Evolutionary conservation across 2,329 filamentous ascomycete genomes (phyloP), one percentile per base, ranked within the genome.

Genomic region (Orbilia javanica): DNA sequence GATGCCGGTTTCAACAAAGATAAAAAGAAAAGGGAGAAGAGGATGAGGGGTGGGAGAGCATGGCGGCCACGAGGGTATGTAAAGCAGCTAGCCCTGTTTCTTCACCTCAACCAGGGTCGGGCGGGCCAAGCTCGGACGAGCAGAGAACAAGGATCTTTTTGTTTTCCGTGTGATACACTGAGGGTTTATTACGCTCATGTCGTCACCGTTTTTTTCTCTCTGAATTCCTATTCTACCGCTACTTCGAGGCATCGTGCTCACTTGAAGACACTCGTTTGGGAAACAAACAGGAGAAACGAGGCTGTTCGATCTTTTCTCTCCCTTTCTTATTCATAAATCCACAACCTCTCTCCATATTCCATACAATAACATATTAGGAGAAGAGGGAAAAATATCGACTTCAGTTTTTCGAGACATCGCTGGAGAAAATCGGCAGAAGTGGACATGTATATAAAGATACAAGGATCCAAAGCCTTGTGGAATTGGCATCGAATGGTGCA

Each of bases 211-310:
- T 53, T n/a, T 31, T n/a, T 11, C 11, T 0, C 15, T 44, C 39
- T n/a, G 11, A 15, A 5, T 2, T 18, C 11, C 27, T 15, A 18
- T 36, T 22, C n/a, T n/a, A n/a, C n/a, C 4, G 31, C 52, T 22
- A 18, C 20, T 57, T 57, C 18, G 29, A 36, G 52, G 31, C 50
- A 31, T n/a, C 25, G 48, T 20, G 10, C 8, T 29, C 8, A 13
- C 22, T 15, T 8, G 20, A 44, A 11, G 10, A 2, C 13, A 22
- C 11, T 55, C 1, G 11, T 34, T 57, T n/a, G 31, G 52, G 52
- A 36, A 57, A 18, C n/a, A 31, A 31, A 36, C n/a, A 11, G 3
- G 52, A 57, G 52, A 57, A 57, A 57, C 31, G 52, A 57, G 29
- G 11, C 52, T 39, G 31, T 57, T 57, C 52, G 29, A 36, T 18